Percentiles rank a stretch among this genome's conserved stretches.
These are phyloP conservation scores for Bryum argenteum DNA, from an alignment of 225 moss, liverwort and hornwort species.

Conservation along the genomic window DNA sequence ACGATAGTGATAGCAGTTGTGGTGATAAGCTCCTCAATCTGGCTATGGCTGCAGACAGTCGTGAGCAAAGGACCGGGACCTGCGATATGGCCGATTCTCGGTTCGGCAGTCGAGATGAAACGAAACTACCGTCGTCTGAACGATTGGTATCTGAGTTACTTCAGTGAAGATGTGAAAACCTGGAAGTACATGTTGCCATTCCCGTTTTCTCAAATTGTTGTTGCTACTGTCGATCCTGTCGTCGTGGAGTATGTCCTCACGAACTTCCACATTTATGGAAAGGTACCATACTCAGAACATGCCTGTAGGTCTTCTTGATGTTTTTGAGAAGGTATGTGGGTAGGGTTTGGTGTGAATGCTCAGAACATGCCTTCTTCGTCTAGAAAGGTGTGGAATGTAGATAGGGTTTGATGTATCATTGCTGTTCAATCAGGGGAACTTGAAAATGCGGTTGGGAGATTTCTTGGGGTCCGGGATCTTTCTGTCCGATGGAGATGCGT, in stretches of 20 bases:
- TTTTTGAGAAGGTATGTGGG: not conserved
- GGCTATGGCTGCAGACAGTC: constrained; percentile 24
- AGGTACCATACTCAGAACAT: constrained; percentile 8
- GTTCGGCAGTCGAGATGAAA: constrained; percentile 31
- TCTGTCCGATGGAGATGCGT: constrained; percentile 57
- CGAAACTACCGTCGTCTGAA: constrained; percentile 26
- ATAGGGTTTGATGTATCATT: not conserved
- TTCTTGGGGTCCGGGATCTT: constrained; percentile 59
- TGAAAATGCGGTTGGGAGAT: constrained; percentile 18
- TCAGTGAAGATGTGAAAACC: constrained; percentile 31
- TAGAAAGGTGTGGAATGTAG: not conserved
- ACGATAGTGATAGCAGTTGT: not conserved
- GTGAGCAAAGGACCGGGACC: constrained; percentile 19
- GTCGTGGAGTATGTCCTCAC: constrained; percentile 46
- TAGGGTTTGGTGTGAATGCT: not conserved
- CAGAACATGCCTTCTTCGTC: not conserved
- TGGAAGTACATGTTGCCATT: constrained; percentile 26
- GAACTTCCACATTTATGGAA: constrained; percentile 40
- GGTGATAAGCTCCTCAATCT: constrained; percentile 19
- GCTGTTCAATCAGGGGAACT: not conserved
- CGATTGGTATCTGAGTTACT: constrained; percentile 37
- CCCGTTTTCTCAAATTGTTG: not conserved
- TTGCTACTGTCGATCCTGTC: constrained; percentile 41
- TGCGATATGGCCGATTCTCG: constrained; percentile 33
- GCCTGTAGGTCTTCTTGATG: not conserved